Evolutionary conservation across 2,329 filamentous ascomycete species (phyloP).

Genomic region (Colletotrichum agaves): DNA sequence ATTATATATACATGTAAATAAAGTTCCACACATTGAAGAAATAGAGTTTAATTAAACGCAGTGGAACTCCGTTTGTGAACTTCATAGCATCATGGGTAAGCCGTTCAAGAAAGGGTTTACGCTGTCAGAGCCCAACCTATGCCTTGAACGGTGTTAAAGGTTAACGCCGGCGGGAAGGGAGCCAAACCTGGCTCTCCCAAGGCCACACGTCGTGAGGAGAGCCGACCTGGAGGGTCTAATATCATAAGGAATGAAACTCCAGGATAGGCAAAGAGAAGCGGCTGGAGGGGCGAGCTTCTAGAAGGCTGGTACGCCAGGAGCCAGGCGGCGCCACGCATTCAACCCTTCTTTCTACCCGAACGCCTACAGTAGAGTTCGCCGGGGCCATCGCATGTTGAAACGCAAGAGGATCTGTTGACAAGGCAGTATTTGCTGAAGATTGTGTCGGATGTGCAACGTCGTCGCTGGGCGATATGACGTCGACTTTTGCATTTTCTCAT

Average conservation of each 20-base stretch:
- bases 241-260: background rate
- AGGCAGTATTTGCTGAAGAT: background rate
- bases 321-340: conserved; percentile 11
- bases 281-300: conserved; percentile 20
- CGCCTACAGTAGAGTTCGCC: conserved; percentile 11
- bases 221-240: background rate
- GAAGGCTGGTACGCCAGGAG: conserved; percentile 23
- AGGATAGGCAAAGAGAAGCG: background rate
- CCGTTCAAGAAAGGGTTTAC: background rate
- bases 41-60: conserved; percentile 14
- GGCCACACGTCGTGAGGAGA: background rate
- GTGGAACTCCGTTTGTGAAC: conserved; percentile 14
- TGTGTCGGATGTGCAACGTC: conserved; percentile 20
- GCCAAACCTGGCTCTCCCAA: no score
- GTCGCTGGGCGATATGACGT: conserved; percentile 5
- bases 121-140: conserved; percentile 8
- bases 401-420: conserved; percentile 8
- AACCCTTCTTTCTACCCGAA: conserved; percentile 15
- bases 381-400: conserved; percentile 19
- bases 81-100: conserved; percentile 2
- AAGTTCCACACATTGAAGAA: background rate
- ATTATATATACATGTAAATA: no score
- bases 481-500: background rate
- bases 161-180: background rate
- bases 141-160: conserved; percentile 1